phyloP scores from a whole-genome alignment of 1,284 basidiomycete genomes.

The Melampsora americana region DNA sequence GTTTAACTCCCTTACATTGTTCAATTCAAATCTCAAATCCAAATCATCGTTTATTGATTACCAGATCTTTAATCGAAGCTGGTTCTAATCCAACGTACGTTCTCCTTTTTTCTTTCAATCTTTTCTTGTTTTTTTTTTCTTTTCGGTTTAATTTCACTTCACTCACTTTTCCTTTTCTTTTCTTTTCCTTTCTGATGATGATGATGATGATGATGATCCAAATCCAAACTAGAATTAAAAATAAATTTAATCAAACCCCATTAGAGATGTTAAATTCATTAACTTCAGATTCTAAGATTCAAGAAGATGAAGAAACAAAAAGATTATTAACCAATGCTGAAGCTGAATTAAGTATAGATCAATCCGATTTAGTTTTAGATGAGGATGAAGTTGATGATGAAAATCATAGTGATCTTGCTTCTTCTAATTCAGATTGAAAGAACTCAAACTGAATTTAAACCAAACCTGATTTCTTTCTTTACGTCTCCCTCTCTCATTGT shows the following conservation, averaged over 20 bases:
- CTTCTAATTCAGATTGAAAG: background rate
- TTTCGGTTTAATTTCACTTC: background rate
- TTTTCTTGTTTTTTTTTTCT: background rate
- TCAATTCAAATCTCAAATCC: slow-evolving; percentile 17
- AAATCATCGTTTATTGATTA: slow-evolving; percentile 9
- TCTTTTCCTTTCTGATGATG: too few species aligned
- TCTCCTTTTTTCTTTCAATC: background rate
- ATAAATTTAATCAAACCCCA: too few species aligned
- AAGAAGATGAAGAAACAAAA: background rate
- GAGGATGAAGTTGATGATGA: slow-evolving; percentile 1
- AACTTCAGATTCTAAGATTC: too few species aligned
- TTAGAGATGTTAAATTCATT: too few species aligned
- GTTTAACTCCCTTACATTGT: slow-evolving; percentile 26
- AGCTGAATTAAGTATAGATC: slow-evolving; percentile 17
- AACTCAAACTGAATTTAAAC: too few species aligned
- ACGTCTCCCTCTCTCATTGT: too few species aligned
- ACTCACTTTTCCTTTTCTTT: background rate
- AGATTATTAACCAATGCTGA: slow-evolving; percentile 3
- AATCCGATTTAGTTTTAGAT: slow-evolving; percentile 16
- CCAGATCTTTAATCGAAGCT: slow-evolving; percentile 33
- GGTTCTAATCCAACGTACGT: slow-evolving; percentile 27
- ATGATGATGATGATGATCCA: too few species aligned
- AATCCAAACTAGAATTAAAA: too few species aligned
- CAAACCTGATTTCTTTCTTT: too few species aligned
- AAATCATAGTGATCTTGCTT: slow-evolving; percentile 16